A percentile compares a stretch with the other conserved stretches of the same genome.
These are phyloP conservation scores for Umbellularia californica DNA, from an alignment of 164 flowering plant genomes.

Conservation along the genomic window DNA sequence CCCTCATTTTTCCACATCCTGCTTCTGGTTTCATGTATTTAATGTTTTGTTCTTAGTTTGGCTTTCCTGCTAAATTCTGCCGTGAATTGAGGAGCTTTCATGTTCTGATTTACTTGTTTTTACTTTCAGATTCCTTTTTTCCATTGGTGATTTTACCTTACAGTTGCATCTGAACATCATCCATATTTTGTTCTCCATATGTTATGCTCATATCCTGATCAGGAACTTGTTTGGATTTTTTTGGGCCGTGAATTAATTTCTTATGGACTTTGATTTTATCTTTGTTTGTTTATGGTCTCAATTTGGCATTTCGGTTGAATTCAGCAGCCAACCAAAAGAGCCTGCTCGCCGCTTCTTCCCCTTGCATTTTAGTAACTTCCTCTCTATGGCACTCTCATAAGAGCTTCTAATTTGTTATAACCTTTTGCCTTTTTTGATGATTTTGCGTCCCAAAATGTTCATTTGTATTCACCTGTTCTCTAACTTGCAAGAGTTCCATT, in stretches of 20 bases:
- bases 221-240: too few relatives aligned
- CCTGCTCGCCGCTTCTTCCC: neutral
- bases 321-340: neutral
- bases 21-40: too few relatives aligned
- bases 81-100: neutral
- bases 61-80: neutral
- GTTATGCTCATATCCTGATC: too few relatives aligned
- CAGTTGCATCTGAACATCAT: too few relatives aligned
- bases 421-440: neutral
- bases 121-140: neutral
- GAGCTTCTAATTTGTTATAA: neutral
- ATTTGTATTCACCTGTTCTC: neutral
- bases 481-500: neutral
- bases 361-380: neutral
- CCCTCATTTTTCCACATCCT: too few relatives aligned
- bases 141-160: too few relatives aligned
- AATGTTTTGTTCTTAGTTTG: neutral
- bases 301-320: neutral
- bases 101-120: neutral
- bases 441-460: neutral
- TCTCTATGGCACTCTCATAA: neutral
- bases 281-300: neutral
- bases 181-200: too few relatives aligned
- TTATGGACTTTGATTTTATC: neutral
- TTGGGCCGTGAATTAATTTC: neutral